Base-by-base conservation (phyloP, 768 basidiomycete species). In the Chlorophyllum brunneum region DNA sequence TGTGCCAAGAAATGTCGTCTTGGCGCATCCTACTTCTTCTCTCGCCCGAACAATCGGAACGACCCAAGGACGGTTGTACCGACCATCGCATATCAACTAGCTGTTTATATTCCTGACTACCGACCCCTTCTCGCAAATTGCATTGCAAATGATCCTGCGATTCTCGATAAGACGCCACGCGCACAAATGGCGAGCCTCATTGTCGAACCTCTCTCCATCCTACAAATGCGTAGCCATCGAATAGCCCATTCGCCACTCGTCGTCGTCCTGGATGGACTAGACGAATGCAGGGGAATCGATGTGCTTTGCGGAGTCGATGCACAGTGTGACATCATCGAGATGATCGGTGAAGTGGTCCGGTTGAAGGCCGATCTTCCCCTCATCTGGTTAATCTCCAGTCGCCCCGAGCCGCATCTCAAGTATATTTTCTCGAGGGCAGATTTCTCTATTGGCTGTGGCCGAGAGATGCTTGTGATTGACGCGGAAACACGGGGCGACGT, bases 21-120 rank as follows among this genome's bases (percentile, higher is more conserved):
- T 1, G 55, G 42, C 4, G 50, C 51, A 4, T 33, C 44, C 6
- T 56, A 41, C 46, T 56, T 52, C 33, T 56, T 56, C 37, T 47
- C 45, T 9, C 16, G 42, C 5, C 18, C 34, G 11, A 42, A 41
- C 29, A 10, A n/a, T 8, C 39, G 23, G 15, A 36, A 30, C 15
- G 6, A 36, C 11, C 24, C 38, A 2, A 10, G 23, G 3, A 26
- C n/a, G 6, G 22, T 53, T 6, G 29, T 56, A 18, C 37, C 51
- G 11, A 52, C 50, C 5, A 11, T 56, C 10, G 55, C 33, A 9
- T 52, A 52, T 31, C 55, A 52, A 27, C 39, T 56, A 1, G 31
- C 48, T 3, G 31, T 37, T 7, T 15, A n/a, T 9, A 7, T 20
- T n/a, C 22, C 45, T 11, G 7, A 11, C 2, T 41, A 46, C 6